These are phyloP conservation scores for Geum urbanum DNA, from an alignment of 306 rosid genomes.

Conservation along the genomic window DNA sequence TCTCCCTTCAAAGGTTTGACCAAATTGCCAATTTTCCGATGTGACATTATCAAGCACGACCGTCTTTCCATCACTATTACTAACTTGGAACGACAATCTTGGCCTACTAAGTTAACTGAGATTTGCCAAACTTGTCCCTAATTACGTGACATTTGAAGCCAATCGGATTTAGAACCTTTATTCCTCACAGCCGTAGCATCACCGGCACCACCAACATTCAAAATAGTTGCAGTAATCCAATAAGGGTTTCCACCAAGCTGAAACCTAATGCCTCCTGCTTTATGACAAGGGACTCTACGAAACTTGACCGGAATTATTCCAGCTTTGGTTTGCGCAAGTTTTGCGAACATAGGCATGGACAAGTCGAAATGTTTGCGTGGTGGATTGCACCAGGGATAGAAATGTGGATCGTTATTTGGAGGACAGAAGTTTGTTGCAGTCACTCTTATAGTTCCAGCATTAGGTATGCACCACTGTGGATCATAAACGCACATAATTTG, in stretches of 20 bases:
- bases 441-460: conserved; percentile 34
- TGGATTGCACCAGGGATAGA: conserved; percentile 59
- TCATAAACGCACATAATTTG: conserved; percentile 41
- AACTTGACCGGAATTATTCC: conserved; percentile 53
- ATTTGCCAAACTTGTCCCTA: conserved; percentile 71
- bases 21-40: conserved; percentile 48
- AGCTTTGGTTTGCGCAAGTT: conserved; percentile 34
- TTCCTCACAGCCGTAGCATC: conserved; percentile 37
- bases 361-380: conserved; percentile 64
- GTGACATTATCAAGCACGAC: conserved; percentile 30
- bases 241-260: conserved; percentile 47
- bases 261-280: conserved; percentile 45
- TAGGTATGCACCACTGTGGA: conserved; percentile 45
- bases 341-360: conserved; percentile 49
- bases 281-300: conserved; percentile 30
- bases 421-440: conserved; percentile 73
- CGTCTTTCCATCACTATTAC: conserved; percentile 38
- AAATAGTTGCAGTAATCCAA: conserved; percentile 36
- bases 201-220: conserved; percentile 58
- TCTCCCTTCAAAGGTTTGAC: conserved; percentile 33
- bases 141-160: conserved; percentile 42
- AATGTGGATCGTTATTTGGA: conserved; percentile 31
- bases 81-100: conserved; percentile 41
- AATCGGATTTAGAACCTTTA: conserved; percentile 24
- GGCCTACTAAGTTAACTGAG: conserved; percentile 21